Conservation (phyloP, 768 basidiomycete genomes). For the Phallus indusiatus region DNA sequence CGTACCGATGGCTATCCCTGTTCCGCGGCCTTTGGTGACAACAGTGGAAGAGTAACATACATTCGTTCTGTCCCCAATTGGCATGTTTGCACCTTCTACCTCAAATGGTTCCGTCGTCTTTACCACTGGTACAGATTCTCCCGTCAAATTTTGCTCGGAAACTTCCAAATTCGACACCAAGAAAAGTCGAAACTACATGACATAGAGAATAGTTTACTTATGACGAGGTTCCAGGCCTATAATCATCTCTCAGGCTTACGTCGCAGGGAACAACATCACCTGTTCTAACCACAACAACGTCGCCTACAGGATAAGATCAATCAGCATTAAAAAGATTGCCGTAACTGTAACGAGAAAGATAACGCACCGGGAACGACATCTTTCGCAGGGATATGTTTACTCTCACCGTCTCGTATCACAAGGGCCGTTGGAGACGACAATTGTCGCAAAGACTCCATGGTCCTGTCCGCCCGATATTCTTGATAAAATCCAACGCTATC, state of each 20-base stretch:
- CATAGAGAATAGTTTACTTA: slow-evolving; percentile 15
- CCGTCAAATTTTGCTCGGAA: slow-evolving; percentile 44
- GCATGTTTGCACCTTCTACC: slow-evolving; percentile 20
- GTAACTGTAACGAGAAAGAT: background rate
- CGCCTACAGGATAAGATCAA: slow-evolving; percentile 8
- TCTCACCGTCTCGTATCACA: slow-evolving; percentile 41
- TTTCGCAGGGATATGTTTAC: slow-evolving; percentile 38
- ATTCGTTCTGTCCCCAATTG: slow-evolving; percentile 35
- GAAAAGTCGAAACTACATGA: slow-evolving; percentile 27
- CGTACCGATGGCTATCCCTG: slow-evolving; percentile 37
- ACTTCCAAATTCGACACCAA: slow-evolving; percentile 35
- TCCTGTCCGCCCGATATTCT: slow-evolving; percentile 40
- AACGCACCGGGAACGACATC: slow-evolving; percentile 36
- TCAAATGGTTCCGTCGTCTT: slow-evolving; percentile 26
- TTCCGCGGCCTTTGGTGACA: slow-evolving; percentile 40
- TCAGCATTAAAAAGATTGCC: background rate
- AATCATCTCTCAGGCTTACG: slow-evolving; percentile 13
- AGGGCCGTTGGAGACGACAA: slow-evolving; percentile 52
- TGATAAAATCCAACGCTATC: slow-evolving; percentile 35
- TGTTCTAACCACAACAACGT: slow-evolving; percentile 30
- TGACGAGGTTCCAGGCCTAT: background rate
- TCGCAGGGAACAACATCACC: slow-evolving; percentile 40
- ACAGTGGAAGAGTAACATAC: slow-evolving; percentile 34
- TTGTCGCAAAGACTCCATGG: slow-evolving; percentile 48
- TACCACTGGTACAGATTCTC: slow-evolving; percentile 41